Evolutionary conservation across 2,329 filamentous ascomycete species (phyloP), one percentile per base, ranked within the genome.

Genomic region (Emydomyces testavorans): DNA sequence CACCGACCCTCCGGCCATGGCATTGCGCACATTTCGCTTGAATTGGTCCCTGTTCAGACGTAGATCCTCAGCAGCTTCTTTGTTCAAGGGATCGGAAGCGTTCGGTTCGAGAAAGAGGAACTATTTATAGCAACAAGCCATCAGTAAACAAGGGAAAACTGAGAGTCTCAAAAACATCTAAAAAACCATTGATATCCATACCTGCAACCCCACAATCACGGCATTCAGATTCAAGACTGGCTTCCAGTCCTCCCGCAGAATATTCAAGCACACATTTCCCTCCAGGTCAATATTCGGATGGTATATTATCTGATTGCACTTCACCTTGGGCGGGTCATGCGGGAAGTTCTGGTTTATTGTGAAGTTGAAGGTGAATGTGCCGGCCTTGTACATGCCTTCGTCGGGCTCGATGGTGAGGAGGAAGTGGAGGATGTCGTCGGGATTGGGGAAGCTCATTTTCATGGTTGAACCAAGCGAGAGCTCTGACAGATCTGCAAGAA

Each of bases 61-160:
- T 57, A 98, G 72, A 62, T 96, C 92, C 52, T 95, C 88, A 3
- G 92, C 92, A 0, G 92, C 92, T 61, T 96, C 90, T 73, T 98
- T 95, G 69, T 98, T 98, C 52, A 98, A 72, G n/a, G 92, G 92
- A 62, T 98, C 92, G 41, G 85, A 89, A 7, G 92, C 88, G 62
- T 98, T 98, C 15, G 92, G 92, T 65, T 98, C 92, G 53, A 96
- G 80, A 75, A 98, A 98, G 44, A 98, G 76, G 63, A 96, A 96
- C 83, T 94, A 66, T 40, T 47, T 24, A 32, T 2, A 31, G 10
- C 11, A 4, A 28, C 6, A 16, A 20, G 37, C 31, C 21, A 13
- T 34, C 15, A 32, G 20, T 23, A 6, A 32, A n/a, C 28, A 39
- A 40, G 15, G 7, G 34, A 28, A 28, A 11, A 6, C 26, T 11